Evolutionary conservation across 2,329 filamentous ascomycete species (phyloP).

Genomic region (Beauveria asiatica): DNA sequence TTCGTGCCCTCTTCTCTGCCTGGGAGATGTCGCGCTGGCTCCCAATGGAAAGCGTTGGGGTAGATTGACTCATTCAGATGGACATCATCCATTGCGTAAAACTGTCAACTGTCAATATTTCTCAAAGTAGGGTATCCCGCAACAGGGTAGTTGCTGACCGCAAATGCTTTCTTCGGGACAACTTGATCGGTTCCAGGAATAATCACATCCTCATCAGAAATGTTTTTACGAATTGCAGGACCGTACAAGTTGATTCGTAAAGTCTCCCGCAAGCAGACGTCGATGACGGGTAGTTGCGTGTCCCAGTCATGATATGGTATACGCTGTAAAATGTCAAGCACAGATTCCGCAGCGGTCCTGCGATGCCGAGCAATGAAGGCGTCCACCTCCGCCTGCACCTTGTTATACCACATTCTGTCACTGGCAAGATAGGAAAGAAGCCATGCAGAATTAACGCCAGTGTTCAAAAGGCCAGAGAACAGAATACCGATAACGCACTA

Average conservation of each 20-base stretch:
- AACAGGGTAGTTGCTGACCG: slow-evolving; percentile 16
- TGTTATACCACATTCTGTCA: slow-evolving; percentile 36
- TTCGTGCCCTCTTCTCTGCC: slow-evolving; percentile 37
- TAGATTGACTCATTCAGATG: slow-evolving; percentile 42
- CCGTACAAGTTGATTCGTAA: slow-evolving; percentile 43
- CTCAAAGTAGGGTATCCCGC: too few species aligned
- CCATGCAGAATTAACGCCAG: slow-evolving; percentile 45
- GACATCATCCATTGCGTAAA: slow-evolving; percentile 38
- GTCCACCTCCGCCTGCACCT: slow-evolving; percentile 39
- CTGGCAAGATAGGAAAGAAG: slow-evolving; percentile 41
- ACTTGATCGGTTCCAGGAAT: slow-evolving; percentile 38
- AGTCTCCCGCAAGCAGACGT: slow-evolving; percentile 43
- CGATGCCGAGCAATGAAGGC: slow-evolving; percentile 34
- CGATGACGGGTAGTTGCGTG: slow-evolving; percentile 41
- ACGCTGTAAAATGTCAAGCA: slow-evolving; percentile 29
- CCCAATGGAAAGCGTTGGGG: slow-evolving; percentile 37
- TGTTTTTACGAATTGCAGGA: slow-evolving; percentile 43
- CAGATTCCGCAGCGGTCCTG: slow-evolving; percentile 19
- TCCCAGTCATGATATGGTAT: slow-evolving; percentile 48
- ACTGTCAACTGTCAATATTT: slow-evolving; percentile 4
- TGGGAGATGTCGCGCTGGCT: slow-evolving; percentile 39
- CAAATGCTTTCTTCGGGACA: slow-evolving; percentile 40
- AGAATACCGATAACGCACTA: slow-evolving; percentile 45
- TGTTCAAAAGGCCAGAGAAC: slow-evolving; percentile 51
- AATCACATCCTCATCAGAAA: slow-evolving; percentile 33